Conservation (phyloP, 2,329 filamentous ascomycete species). For the Periconia sp. region DNA sequence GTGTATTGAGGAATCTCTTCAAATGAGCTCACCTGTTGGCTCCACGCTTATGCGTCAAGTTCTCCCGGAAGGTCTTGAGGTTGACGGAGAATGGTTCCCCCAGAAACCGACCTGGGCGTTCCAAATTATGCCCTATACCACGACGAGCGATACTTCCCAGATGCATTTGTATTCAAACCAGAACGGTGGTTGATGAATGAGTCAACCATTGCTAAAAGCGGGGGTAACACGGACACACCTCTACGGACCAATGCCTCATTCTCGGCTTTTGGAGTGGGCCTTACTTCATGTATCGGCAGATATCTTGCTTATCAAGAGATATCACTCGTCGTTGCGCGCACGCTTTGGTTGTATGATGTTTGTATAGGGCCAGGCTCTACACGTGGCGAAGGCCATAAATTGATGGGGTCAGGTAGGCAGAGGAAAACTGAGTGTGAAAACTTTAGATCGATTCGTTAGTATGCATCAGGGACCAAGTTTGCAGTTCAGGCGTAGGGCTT, state of each 20-base stretch:
- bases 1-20: slow-evolving; percentile 24
- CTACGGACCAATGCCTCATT: slow-evolving; percentile 1
- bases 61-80: slow-evolving; percentile 7
- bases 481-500: slow-evolving; percentile 11
- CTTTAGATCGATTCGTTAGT: slow-evolving; percentile 15
- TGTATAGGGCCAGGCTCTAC: slow-evolving; percentile 6
- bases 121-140: slow-evolving; percentile 22
- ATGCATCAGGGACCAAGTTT: slow-evolving; percentile 30
- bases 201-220: not conserved
- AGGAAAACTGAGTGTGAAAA: slow-evolving; percentile 4
- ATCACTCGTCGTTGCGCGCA: slow-evolving; percentile 6
- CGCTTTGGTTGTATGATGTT: slow-evolving; percentile 14
- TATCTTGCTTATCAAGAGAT: slow-evolving; percentile 11
- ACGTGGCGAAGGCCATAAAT: slow-evolving; percentile 5
- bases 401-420: not conserved
- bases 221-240: not conserved
- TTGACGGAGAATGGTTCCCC: slow-evolving; percentile 19
- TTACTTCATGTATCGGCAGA: slow-evolving; percentile 8
- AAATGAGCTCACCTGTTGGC: slow-evolving; percentile 19
- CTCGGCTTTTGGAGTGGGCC: slow-evolving; percentile 7
- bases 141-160: slow-evolving; percentile 17
- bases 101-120: slow-evolving; percentile 15
- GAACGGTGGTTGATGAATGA: slow-evolving; percentile 9
- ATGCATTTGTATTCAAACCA: slow-evolving; percentile 10
- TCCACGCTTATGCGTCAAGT: slow-evolving; percentile 18